These are phyloP conservation scores for Wallacemonas sp. DNA, from an alignment of 208 protist species.

Conservation along the genomic window DNA sequence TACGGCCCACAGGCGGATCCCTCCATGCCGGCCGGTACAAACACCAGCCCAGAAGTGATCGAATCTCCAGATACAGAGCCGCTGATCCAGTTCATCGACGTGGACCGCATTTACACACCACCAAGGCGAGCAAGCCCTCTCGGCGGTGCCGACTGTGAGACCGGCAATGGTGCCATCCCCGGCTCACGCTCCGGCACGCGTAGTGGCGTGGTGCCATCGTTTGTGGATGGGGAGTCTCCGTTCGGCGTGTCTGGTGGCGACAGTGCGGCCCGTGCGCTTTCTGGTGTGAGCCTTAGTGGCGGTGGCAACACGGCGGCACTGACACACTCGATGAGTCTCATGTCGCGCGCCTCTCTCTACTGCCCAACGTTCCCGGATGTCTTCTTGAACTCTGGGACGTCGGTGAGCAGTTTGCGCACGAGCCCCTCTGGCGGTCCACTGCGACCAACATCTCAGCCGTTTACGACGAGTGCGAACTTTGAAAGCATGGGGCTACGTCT, in stretches of 20 bases:
- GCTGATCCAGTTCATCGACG: slow-evolving; percentile 5
- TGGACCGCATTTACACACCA: too few relatives aligned
- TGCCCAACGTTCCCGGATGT: slow-evolving; percentile 6
- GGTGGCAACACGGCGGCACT: neutral
- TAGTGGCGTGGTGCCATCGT: neutral
- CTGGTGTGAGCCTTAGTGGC: neutral
- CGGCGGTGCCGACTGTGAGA: too few relatives aligned
- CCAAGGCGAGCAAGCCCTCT: too few relatives aligned
- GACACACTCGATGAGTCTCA: slow-evolving; percentile 11
- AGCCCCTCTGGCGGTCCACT: slow-evolving; percentile 1
- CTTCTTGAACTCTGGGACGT: slow-evolving; percentile 6
- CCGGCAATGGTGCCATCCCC: too few relatives aligned
- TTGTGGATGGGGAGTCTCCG: neutral
- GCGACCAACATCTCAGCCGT: neutral
- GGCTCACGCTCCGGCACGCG: neutral
- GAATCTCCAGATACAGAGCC: neutral
- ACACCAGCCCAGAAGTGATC: too few relatives aligned
- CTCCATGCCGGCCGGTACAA: too few relatives aligned
- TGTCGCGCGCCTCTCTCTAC: slow-evolving; percentile 7
- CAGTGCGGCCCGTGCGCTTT: neutral
- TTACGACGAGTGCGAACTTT: neutral
- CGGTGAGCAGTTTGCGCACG: neutral
- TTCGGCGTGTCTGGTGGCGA: too few relatives aligned
- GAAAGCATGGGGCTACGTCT: neutral
- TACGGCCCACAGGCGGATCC: too few relatives aligned